phyloP scores from a whole-genome alignment of 768 basidiomycete genomes.

The Boletellus ananas region DNA sequence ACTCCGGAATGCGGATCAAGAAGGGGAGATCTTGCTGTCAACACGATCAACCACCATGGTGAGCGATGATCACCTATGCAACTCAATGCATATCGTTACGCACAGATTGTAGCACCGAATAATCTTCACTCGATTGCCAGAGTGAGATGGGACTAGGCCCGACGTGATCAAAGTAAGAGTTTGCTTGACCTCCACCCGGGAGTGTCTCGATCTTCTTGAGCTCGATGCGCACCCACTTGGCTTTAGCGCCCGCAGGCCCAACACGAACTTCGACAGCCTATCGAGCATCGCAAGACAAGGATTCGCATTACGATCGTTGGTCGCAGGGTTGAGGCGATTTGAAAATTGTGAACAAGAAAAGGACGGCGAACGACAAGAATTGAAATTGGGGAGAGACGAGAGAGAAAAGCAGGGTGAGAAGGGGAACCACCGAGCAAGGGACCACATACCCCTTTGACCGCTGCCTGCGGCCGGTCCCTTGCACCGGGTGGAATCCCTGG shows the following conservation, averaged over 20 bases:
- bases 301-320: constrained; percentile 4
- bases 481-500: constrained; percentile 84
- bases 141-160: constrained; percentile 79
- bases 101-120: constrained; percentile 64
- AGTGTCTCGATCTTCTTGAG: constrained; percentile 86
- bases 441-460: constrained; percentile 76
- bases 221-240: constrained; percentile 90
- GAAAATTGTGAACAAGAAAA: not conserved
- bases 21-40: constrained; percentile 84
- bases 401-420: not conserved
- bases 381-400: not conserved
- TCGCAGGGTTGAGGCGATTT: not conserved
- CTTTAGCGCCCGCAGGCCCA: constrained; percentile 72
- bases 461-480: constrained; percentile 73
- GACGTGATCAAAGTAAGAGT: constrained; percentile 76
- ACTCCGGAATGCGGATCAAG: constrained; percentile 87
- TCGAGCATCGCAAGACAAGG: not conserved
- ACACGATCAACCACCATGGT: not conserved
- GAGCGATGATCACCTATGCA: constrained; percentile 1
- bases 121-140: constrained; percentile 80
- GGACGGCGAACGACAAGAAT: constrained; percentile 1
- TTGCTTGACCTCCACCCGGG: constrained; percentile 63
- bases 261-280: constrained; percentile 86
- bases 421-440: not conserved
- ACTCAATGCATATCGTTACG: constrained; percentile 13